Base-by-base conservation (phyloP, 352 stramenopile species). In the Pythium sp. region DNA sequence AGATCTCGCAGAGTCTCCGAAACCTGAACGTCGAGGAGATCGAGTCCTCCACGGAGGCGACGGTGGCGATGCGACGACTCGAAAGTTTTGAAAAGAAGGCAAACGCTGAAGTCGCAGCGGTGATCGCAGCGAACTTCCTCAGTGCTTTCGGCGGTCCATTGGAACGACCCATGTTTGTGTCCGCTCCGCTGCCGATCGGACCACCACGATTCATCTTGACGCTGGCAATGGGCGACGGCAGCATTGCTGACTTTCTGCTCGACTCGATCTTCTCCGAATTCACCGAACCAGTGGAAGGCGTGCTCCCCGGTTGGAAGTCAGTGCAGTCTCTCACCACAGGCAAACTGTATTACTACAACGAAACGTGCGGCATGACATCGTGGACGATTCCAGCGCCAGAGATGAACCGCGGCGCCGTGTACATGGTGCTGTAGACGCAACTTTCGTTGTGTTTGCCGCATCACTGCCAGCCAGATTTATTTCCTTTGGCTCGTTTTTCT, bases 321-420 rank as follows among this genome's bases (percentile, higher is more conserved):
- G 86, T 94, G 66, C 58, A 87, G 26, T 94, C 82, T 11, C 81
- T 80, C 51, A 89, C 85, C 57, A 92, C 83, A 7, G 84, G 82
- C 68, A 94, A 91, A 68, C 65, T 90, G 72, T 94, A 94, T 74
- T 94, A 84, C 69, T 94, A 90, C 80, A 92, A 94, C 77, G 79
- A 87, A 60, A 82, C 77, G 46, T 90, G 80, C 63, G 82, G 82
- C 54, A 76, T 87, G 70, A 89, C 86, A 65, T 92, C 84, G 26
- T 94, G 86, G 86, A 94, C 86, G 22, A 63, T 92, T 58, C 86
- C 86, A 15, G 74, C 76, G 41, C 74, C 83, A 2, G 81, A 92
- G 70, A 79, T 81, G 56, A 81, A 77, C 68, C 73, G 63, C 43
- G 79, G 74, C 66, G 81, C 75, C 67, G 74, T 80, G 68, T 94